phyloP scores from a whole-genome alignment of 2,329 filamentous ascomycete genomes.

The Hypocrella siamensis region DNA sequence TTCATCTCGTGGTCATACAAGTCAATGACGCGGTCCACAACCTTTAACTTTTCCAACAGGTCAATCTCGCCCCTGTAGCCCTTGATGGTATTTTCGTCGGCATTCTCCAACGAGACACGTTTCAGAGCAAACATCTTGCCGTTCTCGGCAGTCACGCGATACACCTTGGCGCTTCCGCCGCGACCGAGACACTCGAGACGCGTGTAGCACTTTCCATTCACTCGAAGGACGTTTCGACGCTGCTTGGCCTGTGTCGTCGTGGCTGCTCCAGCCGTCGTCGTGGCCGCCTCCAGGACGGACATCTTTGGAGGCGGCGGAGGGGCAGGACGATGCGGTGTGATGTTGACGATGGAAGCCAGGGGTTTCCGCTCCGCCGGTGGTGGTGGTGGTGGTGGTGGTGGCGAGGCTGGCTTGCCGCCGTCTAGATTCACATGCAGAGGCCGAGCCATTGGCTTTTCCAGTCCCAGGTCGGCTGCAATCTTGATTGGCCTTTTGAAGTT shows the following conservation, averaged over 20 bases:
- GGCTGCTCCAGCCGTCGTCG: slow-evolving; percentile 64
- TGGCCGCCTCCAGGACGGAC: slow-evolving; percentile 87
- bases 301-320: slow-evolving; percentile 85
- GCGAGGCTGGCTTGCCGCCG: slow-evolving; percentile 24
- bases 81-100: slow-evolving; percentile 66
- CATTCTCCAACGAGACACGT: slow-evolving; percentile 77
- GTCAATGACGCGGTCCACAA: slow-evolving; percentile 79
- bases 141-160: slow-evolving; percentile 92
- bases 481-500: slow-evolving; percentile 48
- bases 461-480: slow-evolving; percentile 31
- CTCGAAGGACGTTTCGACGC: slow-evolving; percentile 66
- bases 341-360: slow-evolving; percentile 36
- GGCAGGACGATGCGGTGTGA: slow-evolving; percentile 64
- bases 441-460: slow-evolving; percentile 40
- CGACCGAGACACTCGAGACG: slow-evolving; percentile 81
- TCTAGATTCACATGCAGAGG: slow-evolving; percentile 30
- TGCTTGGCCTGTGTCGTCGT: slow-evolving; percentile 57
- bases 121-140: slow-evolving; percentile 92
- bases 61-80: slow-evolving; percentile 96
- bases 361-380: slow-evolving; percentile 41
- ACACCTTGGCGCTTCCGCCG: slow-evolving; percentile 87
- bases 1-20: slow-evolving; percentile 91
- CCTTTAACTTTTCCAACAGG: slow-evolving; percentile 63
- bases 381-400: no score
- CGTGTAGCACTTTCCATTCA: slow-evolving; percentile 86